These are phyloP conservation scores for Coemansia pectinata DNA, from an alignment of 192 early-diverging fungal genomes.

Conservation along the genomic window DNA sequence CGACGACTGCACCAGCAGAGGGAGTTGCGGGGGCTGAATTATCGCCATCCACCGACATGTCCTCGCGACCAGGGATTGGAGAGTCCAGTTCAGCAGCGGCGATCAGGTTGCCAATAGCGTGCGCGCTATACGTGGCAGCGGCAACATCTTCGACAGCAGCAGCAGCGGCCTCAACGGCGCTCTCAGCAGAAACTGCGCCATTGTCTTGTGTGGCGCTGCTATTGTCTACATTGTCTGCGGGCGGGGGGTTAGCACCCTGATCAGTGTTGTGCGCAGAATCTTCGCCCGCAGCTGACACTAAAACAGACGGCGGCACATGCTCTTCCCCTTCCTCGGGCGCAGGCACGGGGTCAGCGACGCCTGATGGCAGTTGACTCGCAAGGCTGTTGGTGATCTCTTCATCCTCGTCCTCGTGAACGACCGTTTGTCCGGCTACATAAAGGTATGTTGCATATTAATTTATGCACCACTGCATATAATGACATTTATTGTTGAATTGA, in stretches of 20 bases:
- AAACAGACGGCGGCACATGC: neutral
- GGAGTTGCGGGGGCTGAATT: neutral
- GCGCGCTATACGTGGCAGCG: constrained; percentile 4
- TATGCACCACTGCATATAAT: constrained; percentile 26
- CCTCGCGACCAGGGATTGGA: neutral
- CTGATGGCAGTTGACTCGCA: neutral
- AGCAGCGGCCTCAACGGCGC: constrained; percentile 18
- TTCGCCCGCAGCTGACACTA: neutral
- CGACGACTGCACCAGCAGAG: neutral
- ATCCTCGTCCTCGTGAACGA: constrained; percentile 52
- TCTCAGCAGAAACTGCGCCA: neutral
- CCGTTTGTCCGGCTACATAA: constrained; percentile 49
- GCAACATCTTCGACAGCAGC: constrained; percentile 29
- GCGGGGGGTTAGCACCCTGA: neutral
- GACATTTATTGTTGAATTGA: neutral
- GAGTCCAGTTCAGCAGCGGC: neutral
- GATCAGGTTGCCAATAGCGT: neutral
- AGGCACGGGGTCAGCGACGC: neutral
- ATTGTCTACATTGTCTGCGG: constrained; percentile 5
- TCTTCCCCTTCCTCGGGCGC: neutral
- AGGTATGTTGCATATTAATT: constrained; percentile 22
- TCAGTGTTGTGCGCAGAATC: neutral
- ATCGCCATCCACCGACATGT: constrained; percentile 5
- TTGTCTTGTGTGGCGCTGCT: neutral
- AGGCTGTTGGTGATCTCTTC: constrained; percentile 11